Evolutionary conservation across 2,329 filamentous ascomycete genomes (phyloP), one percentile per base, ranked within the genome.

Genomic region (Penicillium hordei): DNA sequence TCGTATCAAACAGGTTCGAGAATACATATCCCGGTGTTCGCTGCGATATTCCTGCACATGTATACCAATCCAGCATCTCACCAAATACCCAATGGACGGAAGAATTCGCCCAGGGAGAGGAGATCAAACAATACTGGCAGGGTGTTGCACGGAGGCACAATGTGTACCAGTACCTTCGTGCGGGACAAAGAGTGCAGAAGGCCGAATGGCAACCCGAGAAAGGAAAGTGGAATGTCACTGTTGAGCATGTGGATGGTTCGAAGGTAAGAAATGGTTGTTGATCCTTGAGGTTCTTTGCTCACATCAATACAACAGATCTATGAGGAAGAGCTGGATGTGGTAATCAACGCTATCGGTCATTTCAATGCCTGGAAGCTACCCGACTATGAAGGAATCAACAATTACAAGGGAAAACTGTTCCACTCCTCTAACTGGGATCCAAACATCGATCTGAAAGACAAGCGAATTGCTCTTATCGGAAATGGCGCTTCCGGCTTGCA

Each of bases 81-180:
- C 86, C 87, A 0, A 90, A 90, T 55, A 83, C 81, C 0, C 79
- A 89, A 62, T 91, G 89, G 89, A 81, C 81, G 0, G 85, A 89
- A 64, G 80, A 86, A 58, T 91, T 89, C 65, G 83, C 88, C 0
- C 83, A 84, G 38, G 88, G 88, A 0, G 69, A 75, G 4, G 89
- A 91, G 70, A 91, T 91, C 58, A 75, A 80, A 7, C 79, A 83
- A 17, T 91, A 91, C 68, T 86, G 86, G 85, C 81, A 88, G 63
- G 71, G 72, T 0, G 71, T 89, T 3, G 86, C 87, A 0, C 76
- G 76, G 8, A 88, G 90, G 63, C 82, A 89, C 68, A 79, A 86
- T 53, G 82, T 90, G 1, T 86, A 89, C 68, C 76, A 82, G 34
- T 81, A 83, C 52, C 73, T 85, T 1, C 80, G 81, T 55, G 77